Base-by-base conservation (phyloP, 2,329 filamentous ascomycete genomes). In the Pleoardoris graminearum region DNA sequence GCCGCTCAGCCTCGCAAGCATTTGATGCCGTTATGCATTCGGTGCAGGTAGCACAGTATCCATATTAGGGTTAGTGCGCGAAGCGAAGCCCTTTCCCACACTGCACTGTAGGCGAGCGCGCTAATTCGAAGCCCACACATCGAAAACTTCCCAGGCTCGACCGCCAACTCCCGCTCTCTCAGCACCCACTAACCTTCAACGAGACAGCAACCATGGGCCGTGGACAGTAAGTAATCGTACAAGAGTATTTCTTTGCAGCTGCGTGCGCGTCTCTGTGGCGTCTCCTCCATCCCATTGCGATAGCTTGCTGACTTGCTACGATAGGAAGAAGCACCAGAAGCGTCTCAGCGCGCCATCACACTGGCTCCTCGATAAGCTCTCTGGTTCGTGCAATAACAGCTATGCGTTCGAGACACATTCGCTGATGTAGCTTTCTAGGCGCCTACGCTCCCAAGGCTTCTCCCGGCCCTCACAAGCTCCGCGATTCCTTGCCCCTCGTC, bases 311-410 rank as follows among this genome's bases (percentile, higher is more conserved):
- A 59, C 50, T 43, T 32, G 30, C 10, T 29, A 61, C 66, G 75
- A 38, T 76, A 92, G 89, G 82, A 95, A 94, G 87, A 97, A 97
- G 89, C 94, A 99, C 84, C 93, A 97, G 83, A 97, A 99, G 92
- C 92, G 94, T 85, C 86, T 97, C 78, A 94, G 90, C 82, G 94
- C 94, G 79, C 94, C 94, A 77, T 95, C 90, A 79, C 94, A 97
- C 89, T 99, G 94, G 94, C 90, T 99, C 78, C 85, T 99, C 80
- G 94, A 99, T 90, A 99, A 99, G 83, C 86, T 99, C 78, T 96
- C 91, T 80, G 94, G 94, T 72, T 68, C 46, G 67, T 55, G 44
- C 37, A 39, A 85, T 70, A 73, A 83, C 86, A 65, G 86, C n/a
- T n/a, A 43, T 35, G n/a, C 11, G 12, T 35, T 45, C 8, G 3